Conservation (phyloP, 208 protist genomes). For the Trypanosoma grayi region DNA sequence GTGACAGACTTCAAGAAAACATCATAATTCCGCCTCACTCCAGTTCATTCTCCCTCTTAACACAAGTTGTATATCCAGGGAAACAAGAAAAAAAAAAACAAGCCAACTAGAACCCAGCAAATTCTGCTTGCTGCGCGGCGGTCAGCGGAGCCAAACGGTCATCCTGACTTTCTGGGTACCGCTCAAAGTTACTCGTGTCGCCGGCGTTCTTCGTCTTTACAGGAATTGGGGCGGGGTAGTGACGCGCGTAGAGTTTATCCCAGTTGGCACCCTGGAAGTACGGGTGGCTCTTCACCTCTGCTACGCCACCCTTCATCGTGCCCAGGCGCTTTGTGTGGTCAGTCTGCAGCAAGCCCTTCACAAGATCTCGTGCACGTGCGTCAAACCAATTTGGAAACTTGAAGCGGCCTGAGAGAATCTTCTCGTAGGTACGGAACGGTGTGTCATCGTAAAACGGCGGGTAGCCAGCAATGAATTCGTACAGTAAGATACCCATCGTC, state of each 20-base stretch:
- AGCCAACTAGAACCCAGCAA: constrained; percentile 57
- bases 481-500: constrained; percentile 95
- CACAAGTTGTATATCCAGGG: not conserved
- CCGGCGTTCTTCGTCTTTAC: constrained; percentile 74
- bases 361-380: constrained; percentile 70
- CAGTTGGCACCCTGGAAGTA: constrained; percentile 95
- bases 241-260: constrained; percentile 75
- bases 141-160: constrained; percentile 57
- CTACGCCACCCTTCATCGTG: constrained; percentile 81
- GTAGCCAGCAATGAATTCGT: constrained; percentile 94
- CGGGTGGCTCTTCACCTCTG: constrained; percentile 94
- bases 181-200: constrained; percentile 89
- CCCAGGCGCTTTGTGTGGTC: constrained; percentile 89
- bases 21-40: too few species aligned
- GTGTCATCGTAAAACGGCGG: constrained; percentile 93
- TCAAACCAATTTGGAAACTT: constrained; percentile 88
- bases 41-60: not conserved
- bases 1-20: too few species aligned
- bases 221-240: constrained; percentile 81
- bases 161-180: constrained; percentile 79
- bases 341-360: constrained; percentile 84
- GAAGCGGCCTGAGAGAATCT: constrained; percentile 78
- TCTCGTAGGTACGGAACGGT: constrained; percentile 86
- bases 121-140: constrained; percentile 80
- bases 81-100: constrained; percentile 11